Evolutionary conservation across 805 yeast species (phyloP), one percentile per base, ranked within the genome.

Genomic region (Saccharomycopsis amapae): DNA sequence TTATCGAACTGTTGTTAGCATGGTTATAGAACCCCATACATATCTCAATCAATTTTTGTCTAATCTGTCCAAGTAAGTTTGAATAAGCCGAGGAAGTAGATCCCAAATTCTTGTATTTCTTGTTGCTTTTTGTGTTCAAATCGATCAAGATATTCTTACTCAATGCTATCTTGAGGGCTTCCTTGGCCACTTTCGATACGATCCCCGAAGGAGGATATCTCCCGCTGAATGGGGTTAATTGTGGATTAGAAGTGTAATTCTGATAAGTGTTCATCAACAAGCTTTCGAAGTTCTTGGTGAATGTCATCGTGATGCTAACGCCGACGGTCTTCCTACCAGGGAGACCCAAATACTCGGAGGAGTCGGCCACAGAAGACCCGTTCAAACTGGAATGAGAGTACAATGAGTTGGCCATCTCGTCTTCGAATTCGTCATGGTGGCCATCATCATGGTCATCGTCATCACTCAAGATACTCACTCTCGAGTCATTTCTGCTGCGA

Each of bases 201-300:
- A 81, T 70, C 1, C 87, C 87, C 1, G 80, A 70, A 0, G 88
- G 87, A 5, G 87, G 88, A 55, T 73, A 73, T 35, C 67, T 58
- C 15, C 75, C 72, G 52, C 79, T 79, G 56, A 81, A 81, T 0
- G 89, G 89, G 0, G 89, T 81, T 5, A 71, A 66, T 28, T 76
- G 73, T 5, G 88, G 87, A 54, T 72, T 76, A 40, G 67, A 67
- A 13, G 74, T 69, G 46, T 73, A 66, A 6, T 63, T 55, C 42
- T 73, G 73, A 55, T 78, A 79, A 3, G 68, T 64, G 32, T 46
- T 46, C 38, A 40, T 22, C 17, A 50, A 33, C 17, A 50, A 36
- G 15, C 30, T 44, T n/a, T 47, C 51, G 28, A 50, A 50, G 3
- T 24, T 26, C 31, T 37, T 43, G 25, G 49, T 37, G 23, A 50